Base-by-base conservation (phyloP, 352 stramenopile genomes). In the Phytophthora pluvialis region DNA sequence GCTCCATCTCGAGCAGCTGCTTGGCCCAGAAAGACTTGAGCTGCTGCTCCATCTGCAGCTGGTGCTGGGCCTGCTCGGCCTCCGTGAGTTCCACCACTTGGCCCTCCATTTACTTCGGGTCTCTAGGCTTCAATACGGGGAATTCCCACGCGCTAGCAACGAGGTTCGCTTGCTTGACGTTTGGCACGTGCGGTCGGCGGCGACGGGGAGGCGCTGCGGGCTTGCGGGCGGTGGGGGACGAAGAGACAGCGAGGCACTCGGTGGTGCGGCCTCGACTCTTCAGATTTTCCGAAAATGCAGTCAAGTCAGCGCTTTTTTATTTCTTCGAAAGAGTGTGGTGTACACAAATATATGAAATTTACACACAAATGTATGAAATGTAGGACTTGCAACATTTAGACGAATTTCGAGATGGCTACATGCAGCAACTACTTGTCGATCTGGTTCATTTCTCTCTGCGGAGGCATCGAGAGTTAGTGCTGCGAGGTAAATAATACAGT, bases 1-100 rank as follows among this genome's bases (percentile, higher is more conserved):
- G 82, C 64, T 97, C 89, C 86, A 98, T 97, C 75, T 95, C 78
- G 11, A 92, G 64, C 16, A 98, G 65, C 70, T 98, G 93, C 55
- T 97, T 94, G 28, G 81, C 81, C 96, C 96, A 99, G 64, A 98
- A 99, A 5, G 86, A 78, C 75, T 94, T 94, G 59, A 95, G 85
- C 71, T 95, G 87, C 72, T 93, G 83, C 73, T 95, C 85, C 73
- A 95, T 89, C 67, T 95, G 85, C 59, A 88, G 73, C 72, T 94
- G 83, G 73, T 95, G 87, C 66, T 91, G 83, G 4, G 85, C 86
- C 69, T 94, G 84, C 54, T 95, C 87, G 50, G 86, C 87, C 70
- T 95, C 85, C 18, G 87, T 94, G 39, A 95, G 79, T 62, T 95
- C 85, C 59, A 95, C 87, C 4, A 93, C 83, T 75, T 95, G 87